Evolutionary conservation across 768 basidiomycete genomes (phyloP).

Genomic region (Hericium coralloides): DNA sequence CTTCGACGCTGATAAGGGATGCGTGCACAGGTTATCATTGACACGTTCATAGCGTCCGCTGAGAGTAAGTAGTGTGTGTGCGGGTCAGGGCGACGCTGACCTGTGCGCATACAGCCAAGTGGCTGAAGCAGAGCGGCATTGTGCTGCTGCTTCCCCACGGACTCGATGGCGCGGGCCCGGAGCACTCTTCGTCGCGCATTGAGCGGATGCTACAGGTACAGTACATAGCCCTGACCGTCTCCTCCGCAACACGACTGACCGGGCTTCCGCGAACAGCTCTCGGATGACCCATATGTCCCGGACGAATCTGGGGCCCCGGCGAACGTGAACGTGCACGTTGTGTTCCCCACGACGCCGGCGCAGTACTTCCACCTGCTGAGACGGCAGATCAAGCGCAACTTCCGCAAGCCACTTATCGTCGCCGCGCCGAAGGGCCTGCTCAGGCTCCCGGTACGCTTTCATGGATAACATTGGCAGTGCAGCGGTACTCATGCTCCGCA

Average conservation of each 20-base stretch:
- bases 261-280: slow-evolving; percentile 39
- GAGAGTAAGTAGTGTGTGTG: slow-evolving; percentile 49
- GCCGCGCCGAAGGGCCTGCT: slow-evolving; percentile 81
- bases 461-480: background rate
- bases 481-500: slow-evolving; percentile 19
- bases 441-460: slow-evolving; percentile 53
- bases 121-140: slow-evolving; percentile 86
- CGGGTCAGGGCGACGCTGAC: background rate
- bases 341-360: slow-evolving; percentile 81
- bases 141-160: slow-evolving; percentile 85
- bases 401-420: slow-evolving; percentile 78
- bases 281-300: slow-evolving; percentile 54
- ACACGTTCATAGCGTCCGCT: slow-evolving; percentile 78
- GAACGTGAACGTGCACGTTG: slow-evolving; percentile 64
- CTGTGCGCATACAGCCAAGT: slow-evolving; percentile 57
- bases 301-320: slow-evolving; percentile 8
- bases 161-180: slow-evolving; percentile 86
- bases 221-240: slow-evolving; percentile 25
- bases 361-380: slow-evolving; percentile 93
- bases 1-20: background rate
- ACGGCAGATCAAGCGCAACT: slow-evolving; percentile 77
- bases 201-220: slow-evolving; percentile 84
- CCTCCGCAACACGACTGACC: background rate
- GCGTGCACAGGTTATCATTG: slow-evolving; percentile 59
- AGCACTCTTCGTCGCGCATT: slow-evolving; percentile 83